Evolutionary conservation across 2,329 filamentous ascomycete genomes (phyloP), one percentile per base, ranked within the genome.

Genomic region (Aspergillus sp.): DNA sequence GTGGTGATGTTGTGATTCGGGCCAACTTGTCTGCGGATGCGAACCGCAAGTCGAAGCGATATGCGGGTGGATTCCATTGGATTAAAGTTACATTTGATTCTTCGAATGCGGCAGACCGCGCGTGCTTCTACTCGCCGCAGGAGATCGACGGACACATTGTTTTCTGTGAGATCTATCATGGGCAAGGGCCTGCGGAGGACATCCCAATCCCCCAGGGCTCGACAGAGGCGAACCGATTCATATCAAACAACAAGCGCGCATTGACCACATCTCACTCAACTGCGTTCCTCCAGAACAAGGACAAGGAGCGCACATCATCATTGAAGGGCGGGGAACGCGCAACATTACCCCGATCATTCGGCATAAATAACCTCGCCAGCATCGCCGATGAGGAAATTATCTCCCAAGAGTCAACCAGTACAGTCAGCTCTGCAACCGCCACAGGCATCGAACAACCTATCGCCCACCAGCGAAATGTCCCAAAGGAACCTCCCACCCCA

Each of bases 31-130:
- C 88, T 2, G 77, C 83, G 17, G 87, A 89, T 39, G 90, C 96
- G 67, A 86, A 92, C 56, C 81, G 83, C 53, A 89, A 93, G 72
- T 90, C 93, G 69, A 91, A 93, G 75, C 85, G 83, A 60, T 92
- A 91, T 61, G 89, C 88, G 46, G 90, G 91, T 50, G 93, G 93
- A 44, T 84, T 89, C 65, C 90, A 96, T 79, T 98, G 93, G 93
- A 91, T 97, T 67, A 92, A 92, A 73, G 81, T 93, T 55, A 93
- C 89, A 1, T 93, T 91, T 67, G 89, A 91, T 74, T 90, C 86
- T 42, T 81, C 83, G 49, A 83, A 89, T 64, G 87, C 89, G 2
- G 89, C 88, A 19, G 87, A 90, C 58, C 80, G 85, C 11, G 89
- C 89, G 20, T 77, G 87, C 42, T 88, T 83, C 69, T 83, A 84